Base-by-base conservation (phyloP, 108 stramenopile species). In the Cylindrotheca fusiformis region DNA sequence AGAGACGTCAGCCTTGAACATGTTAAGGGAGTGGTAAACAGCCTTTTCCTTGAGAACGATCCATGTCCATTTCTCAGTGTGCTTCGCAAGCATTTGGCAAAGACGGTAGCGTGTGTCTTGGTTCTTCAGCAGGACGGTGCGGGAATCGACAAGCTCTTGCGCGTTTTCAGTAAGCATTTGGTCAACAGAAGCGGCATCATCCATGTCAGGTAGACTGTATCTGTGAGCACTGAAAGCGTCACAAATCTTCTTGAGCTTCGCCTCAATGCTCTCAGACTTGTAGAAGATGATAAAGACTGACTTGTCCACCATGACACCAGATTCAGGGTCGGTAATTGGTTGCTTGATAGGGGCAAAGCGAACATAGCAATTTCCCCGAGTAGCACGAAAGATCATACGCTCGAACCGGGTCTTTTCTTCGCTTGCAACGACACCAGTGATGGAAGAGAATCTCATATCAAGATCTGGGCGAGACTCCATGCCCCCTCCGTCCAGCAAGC, bases 211-310 rank as follows among this genome's bases (percentile, higher is more conserved):
- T 32, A 99, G 78, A 23, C 79, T 78, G 85, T 98, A 97, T 27
- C 95, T 84, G 60, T 93, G 94, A 33, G 98, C 97, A 48, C 67
- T 65, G 72, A 97, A 98, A 12, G 97, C 96, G 58, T 96, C 97
- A 67, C 97, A 98, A 55, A 99, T 96, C 80, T 95, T 95, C 84
- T 96, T 96, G 52, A 99, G 75, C 81, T 97, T 98, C 56, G 73
- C 60, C 76, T 96, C 97, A 63, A 99, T 97, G 55, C 85, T 69
- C 28, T 83, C 76, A 28, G 84, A 88, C 74, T 97, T 97, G 94
- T 87, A 99, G 61, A 99, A 99, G 63, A 98, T 85, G 55, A 98
- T 95, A 69, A 98, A 99, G 52, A 97, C 97, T 30, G 83, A 87
- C 86, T 97, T 97, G 61, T 94, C 80, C 21, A 89, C 55, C 10